Evolutionary conservation across 2,329 filamentous ascomycete genomes (phyloP).

Genomic region (Fusarium musae): DNA sequence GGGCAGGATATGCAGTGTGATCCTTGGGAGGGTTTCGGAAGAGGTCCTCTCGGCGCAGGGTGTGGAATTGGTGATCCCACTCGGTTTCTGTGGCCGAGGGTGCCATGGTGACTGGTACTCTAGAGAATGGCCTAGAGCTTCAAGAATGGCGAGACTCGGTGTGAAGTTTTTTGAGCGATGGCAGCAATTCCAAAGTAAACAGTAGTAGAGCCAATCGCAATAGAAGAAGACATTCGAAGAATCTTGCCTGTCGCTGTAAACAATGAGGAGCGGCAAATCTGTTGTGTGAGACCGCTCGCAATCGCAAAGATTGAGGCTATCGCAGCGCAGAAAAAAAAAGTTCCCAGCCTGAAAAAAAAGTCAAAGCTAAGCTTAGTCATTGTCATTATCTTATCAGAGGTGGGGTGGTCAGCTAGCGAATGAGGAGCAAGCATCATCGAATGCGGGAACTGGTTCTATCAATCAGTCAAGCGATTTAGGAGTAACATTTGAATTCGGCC

Average conservation of each 20-base stretch:
- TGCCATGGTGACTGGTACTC: slow-evolving; percentile 57
- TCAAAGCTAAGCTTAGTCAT: slow-evolving; percentile 28
- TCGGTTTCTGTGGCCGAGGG: slow-evolving; percentile 70
- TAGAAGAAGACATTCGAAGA: not conserved
- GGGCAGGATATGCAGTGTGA: slow-evolving; percentile 85
- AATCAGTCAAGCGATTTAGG: not conserved
- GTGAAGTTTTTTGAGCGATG: not conserved
- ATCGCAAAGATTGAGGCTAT: slow-evolving; percentile 45
- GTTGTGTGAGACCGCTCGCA: slow-evolving; percentile 35
- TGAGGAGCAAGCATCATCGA: slow-evolving; percentile 10
- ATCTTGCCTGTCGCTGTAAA: slow-evolving; percentile 13
- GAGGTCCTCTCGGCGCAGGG: slow-evolving; percentile 84
- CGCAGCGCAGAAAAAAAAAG: slow-evolving; percentile 42
- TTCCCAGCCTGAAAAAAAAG: slow-evolving; percentile 44
- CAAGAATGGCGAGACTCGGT: not conserved
- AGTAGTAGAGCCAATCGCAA: not conserved
- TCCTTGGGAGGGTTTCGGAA: slow-evolving; percentile 91
- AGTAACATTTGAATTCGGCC: not conserved
- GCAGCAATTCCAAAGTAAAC: not conserved
- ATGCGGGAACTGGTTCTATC: not conserved
- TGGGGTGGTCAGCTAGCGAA: slow-evolving; percentile 13
- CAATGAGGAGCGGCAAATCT: slow-evolving; percentile 25
- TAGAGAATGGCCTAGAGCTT: slow-evolving; percentile 16
- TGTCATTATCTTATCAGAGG: slow-evolving; percentile 7
- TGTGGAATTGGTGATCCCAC: slow-evolving; percentile 90